These are phyloP conservation scores for Jamesozyma spencerorum DNA, from an alignment of 805 yeast species.

Conservation along the genomic window DNA sequence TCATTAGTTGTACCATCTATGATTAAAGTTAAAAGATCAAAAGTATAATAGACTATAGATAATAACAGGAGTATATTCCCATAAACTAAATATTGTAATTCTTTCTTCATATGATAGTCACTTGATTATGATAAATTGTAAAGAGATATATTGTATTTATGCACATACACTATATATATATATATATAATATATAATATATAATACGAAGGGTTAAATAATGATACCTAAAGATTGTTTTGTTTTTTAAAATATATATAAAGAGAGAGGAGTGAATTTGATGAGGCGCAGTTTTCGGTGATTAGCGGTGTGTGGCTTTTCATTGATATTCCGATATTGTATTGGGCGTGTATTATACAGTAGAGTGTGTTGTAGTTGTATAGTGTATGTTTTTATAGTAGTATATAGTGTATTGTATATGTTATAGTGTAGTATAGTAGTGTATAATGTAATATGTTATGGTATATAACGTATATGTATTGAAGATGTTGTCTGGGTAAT, in stretches of 20 bases:
- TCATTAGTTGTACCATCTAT: slow-evolving; percentile 59
- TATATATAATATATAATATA: too few species aligned
- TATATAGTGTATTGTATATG: too few species aligned
- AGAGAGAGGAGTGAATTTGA: neutral
- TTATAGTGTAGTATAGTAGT: too few species aligned
- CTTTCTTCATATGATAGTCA: slow-evolving; percentile 43
- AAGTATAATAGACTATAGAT: slow-evolving; percentile 48
- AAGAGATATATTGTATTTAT: neutral
- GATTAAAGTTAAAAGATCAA: slow-evolving; percentile 60
- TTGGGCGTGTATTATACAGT: too few species aligned
- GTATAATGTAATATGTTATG: neutral
- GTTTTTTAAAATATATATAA: neutral
- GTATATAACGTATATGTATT: too few species aligned
- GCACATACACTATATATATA: neutral
- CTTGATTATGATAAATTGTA: neutral
- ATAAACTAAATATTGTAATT: slow-evolving; percentile 48
- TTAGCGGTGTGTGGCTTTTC: neutral
- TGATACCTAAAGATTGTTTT: too few species aligned
- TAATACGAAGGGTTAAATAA: too few species aligned
- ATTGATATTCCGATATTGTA: too few species aligned
- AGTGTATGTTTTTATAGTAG: too few species aligned
- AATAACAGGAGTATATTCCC: slow-evolving; percentile 46
- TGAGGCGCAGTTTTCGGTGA: neutral
- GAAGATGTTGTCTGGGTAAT: too few species aligned
- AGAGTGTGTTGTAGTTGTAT: too few species aligned